phyloP scores from a whole-genome alignment of 805 yeast genomes.

The Metschnikowia arizonensis region DNA sequence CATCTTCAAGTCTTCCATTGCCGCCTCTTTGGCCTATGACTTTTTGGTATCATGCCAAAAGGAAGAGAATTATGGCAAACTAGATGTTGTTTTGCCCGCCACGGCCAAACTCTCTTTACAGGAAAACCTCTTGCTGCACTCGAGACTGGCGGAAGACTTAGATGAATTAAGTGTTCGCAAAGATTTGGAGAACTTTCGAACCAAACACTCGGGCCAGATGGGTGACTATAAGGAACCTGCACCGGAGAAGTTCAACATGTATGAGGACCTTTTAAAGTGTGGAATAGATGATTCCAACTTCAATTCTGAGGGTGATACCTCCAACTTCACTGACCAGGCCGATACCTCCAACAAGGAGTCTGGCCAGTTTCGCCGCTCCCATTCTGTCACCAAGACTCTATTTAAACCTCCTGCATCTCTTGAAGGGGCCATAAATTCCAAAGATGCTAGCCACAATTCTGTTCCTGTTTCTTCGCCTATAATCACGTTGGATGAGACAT shows the following conservation, averaged over 20 bases:
- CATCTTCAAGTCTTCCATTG: slow-evolving; percentile 29
- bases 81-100: no score
- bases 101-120: slow-evolving; percentile 31
- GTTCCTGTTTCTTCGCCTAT: slow-evolving; percentile 29
- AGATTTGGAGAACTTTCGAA: slow-evolving; percentile 25
- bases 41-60: slow-evolving; percentile 19
- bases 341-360: no score
- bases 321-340: no score
- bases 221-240: slow-evolving; percentile 31
- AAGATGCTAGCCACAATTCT: not conserved
- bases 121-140: slow-evolving; percentile 35
- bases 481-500: slow-evolving; percentile 36
- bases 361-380: slow-evolving; percentile 22
- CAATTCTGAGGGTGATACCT: slow-evolving; percentile 24
- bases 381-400: slow-evolving; percentile 34
- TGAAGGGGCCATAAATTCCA: slow-evolving; percentile 19
- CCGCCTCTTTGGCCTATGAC: slow-evolving; percentile 25
- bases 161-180: slow-evolving; percentile 21
- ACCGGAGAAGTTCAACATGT: slow-evolving; percentile 30
- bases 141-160: slow-evolving; percentile 27
- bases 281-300: slow-evolving; percentile 29
- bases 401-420: slow-evolving; percentile 33
- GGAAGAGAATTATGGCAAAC: no score
- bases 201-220: slow-evolving; percentile 11
- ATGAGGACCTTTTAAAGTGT: slow-evolving; percentile 25